Evolutionary conservation across 1,284 basidiomycete species (phyloP), one percentile per base, ranked within the genome.

Genomic region (Phaffia rhodozyma): DNA sequence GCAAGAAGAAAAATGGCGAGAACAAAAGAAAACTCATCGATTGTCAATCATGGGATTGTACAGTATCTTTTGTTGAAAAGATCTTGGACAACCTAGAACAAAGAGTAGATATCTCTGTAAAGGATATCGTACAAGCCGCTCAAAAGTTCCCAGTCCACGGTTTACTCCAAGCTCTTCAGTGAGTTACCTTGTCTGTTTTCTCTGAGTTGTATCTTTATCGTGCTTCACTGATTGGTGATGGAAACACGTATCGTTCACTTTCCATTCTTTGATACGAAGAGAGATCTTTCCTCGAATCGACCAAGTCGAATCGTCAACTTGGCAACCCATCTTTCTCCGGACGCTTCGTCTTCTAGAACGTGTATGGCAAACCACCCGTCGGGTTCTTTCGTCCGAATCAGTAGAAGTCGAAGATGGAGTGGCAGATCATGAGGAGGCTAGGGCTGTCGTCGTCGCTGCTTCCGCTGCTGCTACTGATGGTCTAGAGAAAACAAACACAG

Each of bases 401-500:
- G 52, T 58, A 16, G 62, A 47, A 9, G 30, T 30, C 11, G 51
- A 32, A 25, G 59, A 23, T 27, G 62, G 6, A 7, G 61, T 55
- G 43, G 55, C 51, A n/a, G 62, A 63, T 9, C 62, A 63, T 49
- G 62, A 63, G 25, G 55, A 58, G 29, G 62, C 62, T 9, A 34
- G 62, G 20, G 62, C 62, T 1, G 51, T 57, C 27, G 58, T 43
- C 48, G 2, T 54, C 53, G 57, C 51, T 57, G 11, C 29, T 51
- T 21, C 52, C 50, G 34, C 2, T n/a, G 50, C 38, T 25, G 27
- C 32, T 52, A 47, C 23, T 25, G 23, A 32, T 3, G 16, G 5
- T 52, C 9, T 25, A 21, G 18, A 47, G 0, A 38, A 48, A 38
- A 18, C 30, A 20, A 27, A 27, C 1, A 13, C 43, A 6, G 18